phyloP scores from a whole-genome alignment of 768 basidiomycete genomes.

The Candolleomyces efflorescens region DNA sequence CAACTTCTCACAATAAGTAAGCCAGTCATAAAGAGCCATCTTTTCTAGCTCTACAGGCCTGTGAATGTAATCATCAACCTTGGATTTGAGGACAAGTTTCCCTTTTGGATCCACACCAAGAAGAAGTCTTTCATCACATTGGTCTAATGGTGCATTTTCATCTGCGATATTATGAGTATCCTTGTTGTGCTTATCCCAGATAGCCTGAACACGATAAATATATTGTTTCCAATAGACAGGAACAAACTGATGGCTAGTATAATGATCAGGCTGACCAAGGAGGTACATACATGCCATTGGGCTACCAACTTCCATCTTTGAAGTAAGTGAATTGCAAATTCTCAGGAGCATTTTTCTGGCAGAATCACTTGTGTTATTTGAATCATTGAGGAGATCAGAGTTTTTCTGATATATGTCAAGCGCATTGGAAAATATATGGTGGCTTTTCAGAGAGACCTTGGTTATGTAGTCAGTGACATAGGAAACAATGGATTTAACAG shows the following conservation, averaged over 20 bases:
- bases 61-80: not conserved
- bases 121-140: too few relatives aligned
- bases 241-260: slow-evolving; percentile 23
- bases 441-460: slow-evolving; percentile 34
- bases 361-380: not conserved
- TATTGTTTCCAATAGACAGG: slow-evolving; percentile 20
- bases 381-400: slow-evolving; percentile 9
- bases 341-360: slow-evolving; percentile 6
- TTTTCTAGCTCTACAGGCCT: not conserved
- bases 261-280: slow-evolving; percentile 24
- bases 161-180: not conserved
- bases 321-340: slow-evolving; percentile 22
- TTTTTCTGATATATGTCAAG: slow-evolving; percentile 21
- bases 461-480: slow-evolving; percentile 43
- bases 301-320: slow-evolving; percentile 22
- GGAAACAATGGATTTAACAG: slow-evolving; percentile 32
- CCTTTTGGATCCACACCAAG: not conserved
- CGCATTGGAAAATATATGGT: slow-evolving; percentile 31
- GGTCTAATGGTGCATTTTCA: too few relatives aligned
- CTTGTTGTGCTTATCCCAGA: too few relatives aligned
- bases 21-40: not conserved
- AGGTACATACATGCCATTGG: slow-evolving; percentile 24
- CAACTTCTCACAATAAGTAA: not conserved
- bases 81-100: not conserved
- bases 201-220: not conserved